These are phyloP conservation scores for Fusarium denticulatum DNA, from an alignment of 2,329 filamentous ascomycete genomes.

Conservation along the genomic window DNA sequence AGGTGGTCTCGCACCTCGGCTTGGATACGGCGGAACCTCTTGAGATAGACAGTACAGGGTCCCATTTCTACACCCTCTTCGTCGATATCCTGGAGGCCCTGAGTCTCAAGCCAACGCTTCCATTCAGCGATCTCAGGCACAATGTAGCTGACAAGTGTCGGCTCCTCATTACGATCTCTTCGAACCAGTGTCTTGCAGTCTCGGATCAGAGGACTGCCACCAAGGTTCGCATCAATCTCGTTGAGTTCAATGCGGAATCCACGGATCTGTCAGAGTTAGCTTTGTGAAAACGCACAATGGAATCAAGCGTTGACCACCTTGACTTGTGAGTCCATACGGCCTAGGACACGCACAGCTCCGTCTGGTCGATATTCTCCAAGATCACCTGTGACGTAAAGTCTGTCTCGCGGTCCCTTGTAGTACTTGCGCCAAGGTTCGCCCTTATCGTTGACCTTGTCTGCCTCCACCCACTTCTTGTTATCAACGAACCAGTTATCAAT, in stretches of 20 bases:
- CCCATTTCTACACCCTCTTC: conserved; percentile 62
- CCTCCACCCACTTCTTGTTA: conserved; percentile 71
- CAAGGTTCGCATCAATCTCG: conserved; percentile 89
- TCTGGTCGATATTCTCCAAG: conserved; percentile 63
- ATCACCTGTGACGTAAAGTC: conserved; percentile 89
- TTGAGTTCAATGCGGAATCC: conserved; percentile 95
- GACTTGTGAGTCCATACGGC: background rate
- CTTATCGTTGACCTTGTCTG: conserved; percentile 58
- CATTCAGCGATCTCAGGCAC: conserved; percentile 77
- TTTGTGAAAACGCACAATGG: background rate
- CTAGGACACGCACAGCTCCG: background rate
- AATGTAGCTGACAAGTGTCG: conserved; percentile 87
- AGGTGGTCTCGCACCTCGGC: conserved; percentile 52
- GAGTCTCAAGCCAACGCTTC: conserved; percentile 69
- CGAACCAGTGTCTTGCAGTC: conserved; percentile 87
- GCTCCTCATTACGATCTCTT: conserved; percentile 66
- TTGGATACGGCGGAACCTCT: conserved; percentile 58
- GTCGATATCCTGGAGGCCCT: conserved; percentile 63
- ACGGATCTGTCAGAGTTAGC: conserved; percentile 69
- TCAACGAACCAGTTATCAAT: conserved; percentile 88
- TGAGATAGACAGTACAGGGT: conserved; percentile 53
- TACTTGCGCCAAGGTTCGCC: conserved; percentile 69
- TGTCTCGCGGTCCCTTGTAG: conserved; percentile 80
- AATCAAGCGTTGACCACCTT: background rate
- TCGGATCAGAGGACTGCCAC: conserved; percentile 76